Conservation (phyloP, 108 stramenopile species). For the Cyclotella cryptica region DNA sequence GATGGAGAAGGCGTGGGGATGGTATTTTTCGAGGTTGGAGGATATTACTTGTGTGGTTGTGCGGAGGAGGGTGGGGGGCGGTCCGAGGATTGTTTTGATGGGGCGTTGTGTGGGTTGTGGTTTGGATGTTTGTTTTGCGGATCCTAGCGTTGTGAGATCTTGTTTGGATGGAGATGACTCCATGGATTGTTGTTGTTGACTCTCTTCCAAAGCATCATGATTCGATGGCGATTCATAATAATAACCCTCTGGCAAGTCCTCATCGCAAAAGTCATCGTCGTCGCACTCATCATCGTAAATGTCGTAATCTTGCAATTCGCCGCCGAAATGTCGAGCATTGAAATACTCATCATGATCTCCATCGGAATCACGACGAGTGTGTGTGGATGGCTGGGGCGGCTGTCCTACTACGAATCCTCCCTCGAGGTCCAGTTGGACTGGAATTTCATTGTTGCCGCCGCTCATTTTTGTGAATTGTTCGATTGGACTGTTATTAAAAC, state of each 20-base stretch:
- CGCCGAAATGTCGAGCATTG: neutral
- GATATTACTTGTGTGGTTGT: conserved; percentile 27
- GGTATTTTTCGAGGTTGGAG: conserved; percentile 39
- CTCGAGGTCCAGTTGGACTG: conserved; percentile 31
- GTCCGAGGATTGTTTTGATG: conserved; percentile 11
- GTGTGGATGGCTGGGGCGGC: neutral
- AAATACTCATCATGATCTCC: neutral
- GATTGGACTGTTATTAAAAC: no score
- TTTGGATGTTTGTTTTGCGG: neutral
- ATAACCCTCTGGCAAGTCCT: neutral
- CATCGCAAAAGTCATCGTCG: conserved; percentile 4
- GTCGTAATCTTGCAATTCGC: neutral
- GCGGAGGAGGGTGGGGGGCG: conserved; percentile 36
- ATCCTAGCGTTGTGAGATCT: neutral
- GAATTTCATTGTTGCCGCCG: conserved; percentile 8
- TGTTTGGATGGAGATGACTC: conserved; percentile 8
- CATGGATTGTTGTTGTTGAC: neutral
- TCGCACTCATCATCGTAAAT: neutral
- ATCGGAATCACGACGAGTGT: neutral
- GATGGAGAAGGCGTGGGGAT: conserved; percentile 20
- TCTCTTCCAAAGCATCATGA: no score
- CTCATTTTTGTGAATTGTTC: no score
- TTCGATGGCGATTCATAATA: no score
- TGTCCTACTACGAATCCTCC: conserved; percentile 21
- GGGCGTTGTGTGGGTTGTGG: neutral